Conservation (phyloP, 345 rosid species). For the Conringia planisiliqua region DNA sequence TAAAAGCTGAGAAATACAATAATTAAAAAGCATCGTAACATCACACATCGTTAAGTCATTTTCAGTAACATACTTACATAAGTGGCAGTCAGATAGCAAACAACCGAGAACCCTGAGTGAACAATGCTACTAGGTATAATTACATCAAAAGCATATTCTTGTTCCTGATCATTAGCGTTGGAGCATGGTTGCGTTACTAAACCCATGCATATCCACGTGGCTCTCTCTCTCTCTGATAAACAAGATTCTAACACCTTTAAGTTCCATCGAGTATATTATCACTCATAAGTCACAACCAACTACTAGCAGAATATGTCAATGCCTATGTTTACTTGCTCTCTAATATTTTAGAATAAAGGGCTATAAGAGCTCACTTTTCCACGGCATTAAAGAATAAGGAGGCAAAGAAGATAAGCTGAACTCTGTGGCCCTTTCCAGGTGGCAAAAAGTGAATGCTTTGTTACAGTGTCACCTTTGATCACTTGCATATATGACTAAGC, state of each 20-base stretch:
- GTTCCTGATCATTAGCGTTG: neutral
- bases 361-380: conserved; percentile 10
- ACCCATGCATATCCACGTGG: neutral
- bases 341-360: conserved; percentile 14
- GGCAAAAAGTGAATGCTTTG: too few species aligned
- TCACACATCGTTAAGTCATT: neutral
- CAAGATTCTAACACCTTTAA: conserved; percentile 9
- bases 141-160: neutral
- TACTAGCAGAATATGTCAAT: conserved; percentile 12
- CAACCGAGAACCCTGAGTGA: neutral
- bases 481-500: neutral
- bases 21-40: neutral
- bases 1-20: neutral
- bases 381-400: conserved; percentile 2
- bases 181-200: neutral
- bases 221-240: neutral
- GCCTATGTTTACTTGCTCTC: conserved; percentile 1
- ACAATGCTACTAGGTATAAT: neutral
- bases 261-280: neutral
- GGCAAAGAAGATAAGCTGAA: neutral
- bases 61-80: conserved; percentile 1
- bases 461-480: too few species aligned
- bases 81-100: conserved; percentile 1
- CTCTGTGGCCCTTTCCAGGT: too few species aligned
- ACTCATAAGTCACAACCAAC: conserved; percentile 16